Conservation (phyloP, 441 rosid species). For the Jatropha podagrica region DNA sequence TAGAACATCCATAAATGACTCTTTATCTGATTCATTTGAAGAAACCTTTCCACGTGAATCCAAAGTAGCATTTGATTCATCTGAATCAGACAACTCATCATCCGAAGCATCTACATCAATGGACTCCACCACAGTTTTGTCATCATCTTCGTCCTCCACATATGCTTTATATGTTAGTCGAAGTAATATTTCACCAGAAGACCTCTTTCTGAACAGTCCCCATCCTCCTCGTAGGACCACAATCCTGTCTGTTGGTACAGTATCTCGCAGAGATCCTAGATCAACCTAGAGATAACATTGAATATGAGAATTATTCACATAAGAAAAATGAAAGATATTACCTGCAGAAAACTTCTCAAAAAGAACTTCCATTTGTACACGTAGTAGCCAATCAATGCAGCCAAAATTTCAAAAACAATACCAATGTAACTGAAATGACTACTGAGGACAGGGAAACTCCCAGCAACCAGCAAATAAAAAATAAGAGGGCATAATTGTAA, state of each 20-base stretch:
- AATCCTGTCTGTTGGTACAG: conserved; percentile 85
- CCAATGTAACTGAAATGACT: background rate
- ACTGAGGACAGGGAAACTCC: background rate
- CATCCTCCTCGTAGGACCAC: conserved; percentile 71
- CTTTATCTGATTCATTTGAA: conserved; percentile 52
- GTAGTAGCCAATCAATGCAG: conserved; percentile 4
- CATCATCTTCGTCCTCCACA: conserved; percentile 98
- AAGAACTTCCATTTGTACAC: background rate
- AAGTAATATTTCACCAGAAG: conserved; percentile 79
- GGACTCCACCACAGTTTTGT: conserved; percentile 44
- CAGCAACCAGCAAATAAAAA: background rate
- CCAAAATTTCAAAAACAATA: background rate
- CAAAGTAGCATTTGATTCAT: conserved; percentile 47
- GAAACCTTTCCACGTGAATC: conserved; percentile 35
- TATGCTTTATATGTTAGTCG: conserved; percentile 93
- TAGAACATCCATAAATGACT: conserved; percentile 89
- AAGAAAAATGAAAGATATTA: conserved; percentile 6
- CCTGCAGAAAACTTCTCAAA: background rate
- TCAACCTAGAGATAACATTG: conserved; percentile 55
- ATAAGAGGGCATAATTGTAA: background rate
- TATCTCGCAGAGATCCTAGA: conserved; percentile 76
- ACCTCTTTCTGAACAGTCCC: conserved; percentile 69
- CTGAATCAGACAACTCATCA: conserved; percentile 71
- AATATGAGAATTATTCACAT: conserved; percentile 25
- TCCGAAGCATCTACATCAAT: conserved; percentile 55